Evolutionary conservation across 345 rosid genomes (phyloP).

Genomic region (Gossypium thurberi): DNA sequence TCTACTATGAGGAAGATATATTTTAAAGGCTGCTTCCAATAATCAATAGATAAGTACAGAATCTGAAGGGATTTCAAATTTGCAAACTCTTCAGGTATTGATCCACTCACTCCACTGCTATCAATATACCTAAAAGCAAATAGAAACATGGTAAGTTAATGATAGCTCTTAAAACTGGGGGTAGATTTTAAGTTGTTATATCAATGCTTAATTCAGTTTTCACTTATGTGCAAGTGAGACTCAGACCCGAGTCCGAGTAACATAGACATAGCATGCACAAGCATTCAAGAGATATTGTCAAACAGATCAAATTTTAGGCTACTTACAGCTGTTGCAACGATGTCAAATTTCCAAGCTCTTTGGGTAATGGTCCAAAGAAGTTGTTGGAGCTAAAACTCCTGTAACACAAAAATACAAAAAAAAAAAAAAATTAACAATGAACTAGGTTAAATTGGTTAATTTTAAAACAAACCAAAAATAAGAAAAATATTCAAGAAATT

Average conservation of each 20-base stretch:
- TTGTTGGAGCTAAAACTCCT: constrained; percentile 59
- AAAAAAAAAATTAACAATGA: neutral
- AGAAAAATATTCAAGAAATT: neutral
- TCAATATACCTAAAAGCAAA: constrained; percentile 37
- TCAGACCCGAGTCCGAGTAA: neutral
- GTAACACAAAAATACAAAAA: neutral
- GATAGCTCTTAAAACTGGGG: neutral
- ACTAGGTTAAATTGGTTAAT: neutral
- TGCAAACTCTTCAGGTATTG: constrained; percentile 40
- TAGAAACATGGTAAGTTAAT: neutral
- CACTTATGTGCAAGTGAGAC: no score
- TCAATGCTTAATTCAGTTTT: no score
- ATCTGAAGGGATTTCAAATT: constrained; percentile 33
- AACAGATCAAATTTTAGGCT: neutral
- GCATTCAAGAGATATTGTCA: no score
- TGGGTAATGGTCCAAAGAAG: constrained; percentile 42
- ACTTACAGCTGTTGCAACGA: constrained; percentile 48
- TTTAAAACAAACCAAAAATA: neutral
- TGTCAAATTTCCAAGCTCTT: constrained; percentile 38
- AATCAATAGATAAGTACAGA: constrained; percentile 26
- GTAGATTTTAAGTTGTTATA: neutral
- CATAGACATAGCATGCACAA: neutral
- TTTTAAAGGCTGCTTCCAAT: neutral
- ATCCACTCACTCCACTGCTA: constrained; percentile 54
- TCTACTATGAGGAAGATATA: neutral